These are phyloP conservation scores for Colletotrichum sp. DNA, from an alignment of 2,329 filamentous ascomycete genomes.

Conservation along the genomic window DNA sequence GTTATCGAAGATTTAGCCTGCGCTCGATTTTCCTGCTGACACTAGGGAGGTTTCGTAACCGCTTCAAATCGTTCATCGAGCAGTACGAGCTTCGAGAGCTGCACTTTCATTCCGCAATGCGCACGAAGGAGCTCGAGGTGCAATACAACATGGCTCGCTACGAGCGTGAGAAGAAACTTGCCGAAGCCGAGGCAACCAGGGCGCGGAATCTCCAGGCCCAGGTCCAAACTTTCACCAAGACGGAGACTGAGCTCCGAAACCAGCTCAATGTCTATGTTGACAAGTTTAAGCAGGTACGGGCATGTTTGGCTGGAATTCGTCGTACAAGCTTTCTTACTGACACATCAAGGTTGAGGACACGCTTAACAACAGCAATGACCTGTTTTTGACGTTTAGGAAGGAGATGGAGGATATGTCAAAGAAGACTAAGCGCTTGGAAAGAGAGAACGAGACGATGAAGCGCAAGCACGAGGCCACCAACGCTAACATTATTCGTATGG, in stretches of 20 bases:
- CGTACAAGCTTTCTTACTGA: slow-evolving; percentile 25
- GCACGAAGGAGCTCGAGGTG: slow-evolving; percentile 94
- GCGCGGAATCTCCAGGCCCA: slow-evolving; percentile 88
- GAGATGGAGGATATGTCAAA: slow-evolving; percentile 99
- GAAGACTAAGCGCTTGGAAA: slow-evolving; percentile 95
- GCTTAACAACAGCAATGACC: slow-evolving; percentile 95
- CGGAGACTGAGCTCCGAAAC: slow-evolving; percentile 89
- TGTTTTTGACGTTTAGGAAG: slow-evolving; percentile 95
- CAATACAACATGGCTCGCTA: slow-evolving; percentile 88
- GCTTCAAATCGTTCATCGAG: slow-evolving; percentile 95
- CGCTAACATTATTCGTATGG: slow-evolving; percentile 96
- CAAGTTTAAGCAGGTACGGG: slow-evolving; percentile 96
- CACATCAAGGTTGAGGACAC: slow-evolving; percentile 88
- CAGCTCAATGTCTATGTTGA: slow-evolving; percentile 99
- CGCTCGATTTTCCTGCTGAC: slow-evolving; percentile 19
- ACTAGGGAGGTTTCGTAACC: slow-evolving; percentile 75
- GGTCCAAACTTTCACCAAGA: slow-evolving; percentile 94
- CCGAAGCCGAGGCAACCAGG: slow-evolving; percentile 80
- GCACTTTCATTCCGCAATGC: slow-evolving; percentile 90
- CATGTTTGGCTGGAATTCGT: neutral
- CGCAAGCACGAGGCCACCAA: slow-evolving; percentile 94
- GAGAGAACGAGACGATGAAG: slow-evolving; percentile 90
- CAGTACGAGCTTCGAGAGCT: slow-evolving; percentile 96
- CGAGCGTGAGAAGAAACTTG: slow-evolving; percentile 87
- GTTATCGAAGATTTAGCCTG: neutral